A percentile compares a stretch with the other conserved stretches of the same genome.
These are phyloP conservation scores for Nowakowskiella sp. DNA, from an alignment of 192 early-diverging fungal genomes.

Conservation along the genomic window DNA sequence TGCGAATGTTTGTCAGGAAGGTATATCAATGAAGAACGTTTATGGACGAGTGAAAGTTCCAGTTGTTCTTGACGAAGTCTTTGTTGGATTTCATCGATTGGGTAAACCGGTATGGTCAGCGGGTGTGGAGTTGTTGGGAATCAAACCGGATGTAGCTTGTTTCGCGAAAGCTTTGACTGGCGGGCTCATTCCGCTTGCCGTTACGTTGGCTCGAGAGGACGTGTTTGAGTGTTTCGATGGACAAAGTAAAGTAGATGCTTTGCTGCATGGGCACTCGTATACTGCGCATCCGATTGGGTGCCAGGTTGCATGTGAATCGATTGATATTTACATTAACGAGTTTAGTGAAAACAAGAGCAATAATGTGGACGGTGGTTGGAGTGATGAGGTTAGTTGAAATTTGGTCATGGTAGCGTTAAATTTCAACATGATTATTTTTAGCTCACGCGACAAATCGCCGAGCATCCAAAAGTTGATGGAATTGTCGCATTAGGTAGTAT, in stretches of 20 bases:
- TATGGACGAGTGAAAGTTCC: conserved; percentile 35
- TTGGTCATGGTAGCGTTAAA: conserved; percentile 6
- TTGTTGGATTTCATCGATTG: conserved; percentile 63
- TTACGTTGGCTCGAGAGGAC: conserved; percentile 52
- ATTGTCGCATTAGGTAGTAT: conserved; percentile 62
- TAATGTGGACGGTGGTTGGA: conserved; percentile 47
- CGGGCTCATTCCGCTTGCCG: conserved; percentile 60
- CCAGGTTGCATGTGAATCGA: conserved; percentile 49
- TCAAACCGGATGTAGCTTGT: conserved; percentile 63
- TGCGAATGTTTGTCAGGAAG: conserved; percentile 43
- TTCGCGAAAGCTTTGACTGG: conserved; percentile 75
- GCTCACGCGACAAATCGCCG: conserved; percentile 39
- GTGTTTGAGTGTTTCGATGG: conserved; percentile 63
- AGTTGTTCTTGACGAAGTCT: conserved; percentile 78
- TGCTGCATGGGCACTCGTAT: conserved; percentile 77
- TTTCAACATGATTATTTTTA: conserved; percentile 3
- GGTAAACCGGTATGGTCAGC: conserved; percentile 42
- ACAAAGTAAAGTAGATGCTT: conserved; percentile 53
- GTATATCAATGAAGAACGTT: too few relatives aligned
- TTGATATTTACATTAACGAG: conserved; percentile 41
- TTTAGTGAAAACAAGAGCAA: conserved; percentile 2
- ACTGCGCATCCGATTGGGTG: conserved; percentile 79
- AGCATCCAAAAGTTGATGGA: conserved; percentile 49
- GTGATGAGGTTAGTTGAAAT: conserved; percentile 26
- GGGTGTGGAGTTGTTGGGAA: conserved; percentile 45